A percentile compares a stretch with the other conserved stretches of the same genome.
These are phyloP conservation scores for Solanum paucissectum DNA, from an alignment of 257 asterid genomes.

Conservation along the genomic window DNA sequence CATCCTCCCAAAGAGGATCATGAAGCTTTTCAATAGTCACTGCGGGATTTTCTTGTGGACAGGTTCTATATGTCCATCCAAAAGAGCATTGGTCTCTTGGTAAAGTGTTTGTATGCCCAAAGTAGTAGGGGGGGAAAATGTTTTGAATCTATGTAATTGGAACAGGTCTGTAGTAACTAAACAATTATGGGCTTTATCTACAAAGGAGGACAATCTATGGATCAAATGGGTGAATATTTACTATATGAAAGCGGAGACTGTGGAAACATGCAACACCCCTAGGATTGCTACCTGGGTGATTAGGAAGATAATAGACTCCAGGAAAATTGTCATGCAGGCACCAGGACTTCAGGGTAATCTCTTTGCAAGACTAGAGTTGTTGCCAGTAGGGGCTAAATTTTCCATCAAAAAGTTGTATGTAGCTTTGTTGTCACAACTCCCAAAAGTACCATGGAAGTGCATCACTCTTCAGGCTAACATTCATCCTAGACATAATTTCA, in stretches of 20 bases:
- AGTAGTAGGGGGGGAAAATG: background rate
- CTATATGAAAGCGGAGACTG: background rate
- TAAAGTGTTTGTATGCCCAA: background rate
- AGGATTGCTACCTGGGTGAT: background rate
- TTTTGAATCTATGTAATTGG: no score
- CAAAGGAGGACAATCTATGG: background rate
- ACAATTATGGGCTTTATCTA: background rate
- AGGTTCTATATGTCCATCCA: background rate
- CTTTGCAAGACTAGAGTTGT: background rate
- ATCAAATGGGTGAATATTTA: no score
- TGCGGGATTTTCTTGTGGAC: background rate
- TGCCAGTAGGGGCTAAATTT: background rate
- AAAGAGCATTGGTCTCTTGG: background rate
- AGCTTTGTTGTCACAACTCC: background rate
- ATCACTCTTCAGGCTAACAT: background rate
- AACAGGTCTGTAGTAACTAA: background rate
- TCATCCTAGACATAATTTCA: background rate
- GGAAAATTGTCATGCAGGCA: background rate
- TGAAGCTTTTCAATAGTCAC: background rate
- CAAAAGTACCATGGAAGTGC: background rate
- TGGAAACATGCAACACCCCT: background rate
- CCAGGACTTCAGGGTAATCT: background rate
- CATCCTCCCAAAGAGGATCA: background rate
- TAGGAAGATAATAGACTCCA: background rate
- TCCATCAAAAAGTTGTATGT: background rate